These are phyloP conservation scores for Pichia sp. DNA, from an alignment of 1,139 yeast species.

Conservation along the genomic window DNA sequence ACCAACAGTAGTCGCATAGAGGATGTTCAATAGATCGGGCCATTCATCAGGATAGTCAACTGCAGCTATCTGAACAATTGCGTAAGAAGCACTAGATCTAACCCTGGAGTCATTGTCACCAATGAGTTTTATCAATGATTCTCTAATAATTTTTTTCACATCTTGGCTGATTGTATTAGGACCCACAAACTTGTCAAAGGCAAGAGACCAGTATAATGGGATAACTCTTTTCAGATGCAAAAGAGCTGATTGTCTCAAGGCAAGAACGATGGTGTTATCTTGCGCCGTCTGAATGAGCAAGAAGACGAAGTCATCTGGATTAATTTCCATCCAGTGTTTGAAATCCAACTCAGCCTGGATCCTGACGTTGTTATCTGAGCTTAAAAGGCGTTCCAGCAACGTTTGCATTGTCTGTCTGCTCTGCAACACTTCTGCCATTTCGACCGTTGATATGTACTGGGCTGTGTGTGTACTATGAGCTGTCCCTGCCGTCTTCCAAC, in stretches of 20 bases:
- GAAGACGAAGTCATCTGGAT: constrained; percentile 19
- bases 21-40: constrained; percentile 58
- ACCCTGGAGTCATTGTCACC: constrained; percentile 51
- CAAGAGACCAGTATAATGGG: constrained; percentile 79
- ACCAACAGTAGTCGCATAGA: constrained; percentile 36
- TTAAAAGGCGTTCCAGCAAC: constrained; percentile 9
- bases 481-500: too few relatives aligned
- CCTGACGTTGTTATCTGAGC: constrained; percentile 23
- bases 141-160: constrained; percentile 44
- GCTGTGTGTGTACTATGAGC: too few relatives aligned
- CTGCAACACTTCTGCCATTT: too few relatives aligned
- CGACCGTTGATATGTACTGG: too few relatives aligned
- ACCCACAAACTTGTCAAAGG: constrained; percentile 69
- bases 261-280: constrained; percentile 9
- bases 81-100: constrained; percentile 61
- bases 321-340: constrained; percentile 14
- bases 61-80: constrained; percentile 77
- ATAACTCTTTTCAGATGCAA: constrained; percentile 64
- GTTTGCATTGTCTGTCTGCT: too few relatives aligned
- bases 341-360: constrained; percentile 24
- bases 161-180: constrained; percentile 43
- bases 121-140: constrained; percentile 45
- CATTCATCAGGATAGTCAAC: constrained; percentile 95
- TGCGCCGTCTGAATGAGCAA: constrained; percentile 19
- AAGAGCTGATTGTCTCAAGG: constrained; percentile 55